Evolutionary conservation across 805 yeast species (phyloP).

Genomic region (Candida pseudofarinosa): DNA sequence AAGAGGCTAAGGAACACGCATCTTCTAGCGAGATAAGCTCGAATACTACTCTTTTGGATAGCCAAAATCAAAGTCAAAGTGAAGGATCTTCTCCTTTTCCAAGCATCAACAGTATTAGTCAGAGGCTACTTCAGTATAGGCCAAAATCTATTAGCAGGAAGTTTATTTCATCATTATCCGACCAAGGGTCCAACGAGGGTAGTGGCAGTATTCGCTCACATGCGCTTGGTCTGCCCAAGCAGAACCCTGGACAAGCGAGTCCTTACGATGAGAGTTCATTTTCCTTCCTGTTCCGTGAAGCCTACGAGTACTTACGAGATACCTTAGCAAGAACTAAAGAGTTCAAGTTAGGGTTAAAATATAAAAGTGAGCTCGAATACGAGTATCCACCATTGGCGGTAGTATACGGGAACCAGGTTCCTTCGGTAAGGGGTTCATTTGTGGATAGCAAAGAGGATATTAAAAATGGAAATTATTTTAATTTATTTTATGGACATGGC

Average conservation of each 20-base stretch:
- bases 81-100: conserved; percentile 15
- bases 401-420: conserved; percentile 77
- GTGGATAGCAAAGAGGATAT: conserved; percentile 63
- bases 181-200: background rate
- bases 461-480: conserved; percentile 64
- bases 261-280: conserved; percentile 6
- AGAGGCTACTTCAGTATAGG: conserved; percentile 23
- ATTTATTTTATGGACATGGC: conserved; percentile 83
- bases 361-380: conserved; percentile 39
- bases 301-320: conserved; percentile 58
- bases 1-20: conserved; percentile 15
- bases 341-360: conserved; percentile 55
- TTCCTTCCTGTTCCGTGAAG: conserved; percentile 48
- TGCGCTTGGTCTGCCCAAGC: background rate
- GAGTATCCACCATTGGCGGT: conserved; percentile 80
- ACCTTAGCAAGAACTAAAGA: conserved; percentile 57
- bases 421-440: conserved; percentile 78
- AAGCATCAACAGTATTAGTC: conserved; percentile 22
- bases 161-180: conserved; percentile 2
- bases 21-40: background rate
- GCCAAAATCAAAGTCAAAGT: background rate
- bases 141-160: conserved; percentile 14
- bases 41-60: background rate
- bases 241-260: conserved; percentile 3
- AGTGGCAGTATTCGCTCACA: background rate